phyloP scores from a whole-genome alignment of 2,329 filamentous ascomycete species.

The Coniochaeta hoffmannii region DNA sequence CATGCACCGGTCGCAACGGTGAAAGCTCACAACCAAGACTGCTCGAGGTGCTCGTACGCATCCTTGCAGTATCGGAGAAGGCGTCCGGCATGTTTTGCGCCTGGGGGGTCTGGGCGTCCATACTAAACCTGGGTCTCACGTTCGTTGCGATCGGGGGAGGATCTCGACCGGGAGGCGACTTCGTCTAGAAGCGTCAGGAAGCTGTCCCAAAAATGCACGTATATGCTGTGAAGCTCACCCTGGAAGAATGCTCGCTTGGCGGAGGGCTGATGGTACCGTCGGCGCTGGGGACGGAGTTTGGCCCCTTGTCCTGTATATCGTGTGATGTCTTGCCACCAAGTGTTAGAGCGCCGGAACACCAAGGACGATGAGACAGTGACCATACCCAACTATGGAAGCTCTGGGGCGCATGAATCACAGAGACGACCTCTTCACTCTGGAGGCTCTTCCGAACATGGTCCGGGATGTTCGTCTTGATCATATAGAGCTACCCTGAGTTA shows the following conservation, averaged over 20 bases:
- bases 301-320: constrained; percentile 19
- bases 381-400: constrained; percentile 76
- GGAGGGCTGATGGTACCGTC: constrained; percentile 24
- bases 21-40: constrained; percentile 66
- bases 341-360: constrained; percentile 14
- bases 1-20: not conserved
- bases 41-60: constrained; percentile 60
- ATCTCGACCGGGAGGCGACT: constrained; percentile 37
- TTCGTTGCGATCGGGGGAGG: constrained; percentile 72
- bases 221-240: constrained; percentile 20
- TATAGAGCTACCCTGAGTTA: constrained; percentile 31
- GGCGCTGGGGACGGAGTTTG: constrained; percentile 19
- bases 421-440: constrained; percentile 68
- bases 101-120: constrained; percentile 67
- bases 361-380: not conserved
- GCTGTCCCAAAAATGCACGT: not conserved
- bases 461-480: constrained; percentile 49
- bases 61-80: constrained; percentile 44
- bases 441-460: constrained; percentile 50
- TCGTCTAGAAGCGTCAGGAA: constrained; percentile 7
- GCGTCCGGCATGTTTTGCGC: constrained; percentile 78
- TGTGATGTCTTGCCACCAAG: constrained; percentile 29
- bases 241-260: constrained; percentile 24
- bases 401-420: constrained; percentile 84
- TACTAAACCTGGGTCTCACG: constrained; percentile 59